Evolutionary conservation across 305 asterid genomes (phyloP), one percentile per base, ranked within the genome.

Genomic region (Caryopteris hybrid): DNA sequence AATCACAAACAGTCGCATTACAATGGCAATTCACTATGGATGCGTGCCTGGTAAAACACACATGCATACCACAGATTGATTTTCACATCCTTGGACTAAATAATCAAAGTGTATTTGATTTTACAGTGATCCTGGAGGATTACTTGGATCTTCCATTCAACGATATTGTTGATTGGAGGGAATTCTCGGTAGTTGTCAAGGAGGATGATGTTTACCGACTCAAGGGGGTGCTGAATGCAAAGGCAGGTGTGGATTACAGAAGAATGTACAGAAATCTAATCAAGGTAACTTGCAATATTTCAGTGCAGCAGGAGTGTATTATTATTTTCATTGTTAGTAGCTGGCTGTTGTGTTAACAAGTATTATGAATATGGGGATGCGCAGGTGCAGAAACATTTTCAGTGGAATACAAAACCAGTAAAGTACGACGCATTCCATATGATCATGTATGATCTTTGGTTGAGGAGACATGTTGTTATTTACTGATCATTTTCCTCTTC

Each of bases 31-130:
- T 59, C 76, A 45, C 22, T 61, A 64, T 21, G 73, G 73, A 59
- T 76, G 76, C 6, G 80, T 76, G 18, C 80, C 80, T 5, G 79
- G 72, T 74, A 73, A 54, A n/a, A n/a, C n/a, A n/a, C n/a, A n/a
- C n/a, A n/a, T n/a, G n/a, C n/a, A n/a, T n/a, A n/a, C n/a, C n/a
- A n/a, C n/a, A n/a, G n/a, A n/a, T n/a, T n/a, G n/a, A n/a, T n/a
- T n/a, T n/a, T n/a, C n/a, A n/a, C n/a, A n/a, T n/a, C n/a, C n/a
- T n/a, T n/a, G n/a, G n/a, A n/a, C n/a, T n/a, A n/a, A n/a, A n/a
- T n/a, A n/a, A n/a, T n/a, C n/a, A n/a, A n/a, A n/a, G n/a, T n/a
- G n/a, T n/a, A n/a, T n/a, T n/a, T n/a, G n/a, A n/a, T n/a, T 43
- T 18, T 27, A 13, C 68, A 70, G 80, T 75, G 18, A 75, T 75